Evolutionary conservation across 306 rosid genomes (phyloP), one percentile per base, ranked within the genome.

Genomic region (Fagus sylvatica): DNA sequence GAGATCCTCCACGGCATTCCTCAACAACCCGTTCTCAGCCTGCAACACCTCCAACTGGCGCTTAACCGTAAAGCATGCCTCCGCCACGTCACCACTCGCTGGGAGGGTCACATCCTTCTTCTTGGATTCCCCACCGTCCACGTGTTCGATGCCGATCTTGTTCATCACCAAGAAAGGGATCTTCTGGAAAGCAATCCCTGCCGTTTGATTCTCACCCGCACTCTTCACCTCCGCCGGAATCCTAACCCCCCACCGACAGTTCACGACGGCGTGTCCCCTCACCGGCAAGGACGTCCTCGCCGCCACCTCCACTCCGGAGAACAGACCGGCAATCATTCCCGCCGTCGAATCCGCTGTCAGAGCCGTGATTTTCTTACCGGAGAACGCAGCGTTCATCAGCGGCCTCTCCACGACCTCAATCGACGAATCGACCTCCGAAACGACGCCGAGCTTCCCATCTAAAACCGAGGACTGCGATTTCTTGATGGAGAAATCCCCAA

Each of bases 401-500:
- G 97, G 95, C 12, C 84, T 53, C 19, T 90, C 87, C 3, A 74
- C 86, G 28, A 11, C 66, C 69, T 78, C 91, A 7, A 61, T 36
- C 49, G 81, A 56, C n/a, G 40, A 78, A 49, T 84, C 83, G n/a
- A 86, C 85, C 33, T 39, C 79, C 1, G 81, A 55, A 12, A 33
- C 80, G 15, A 39, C 48, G 69, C 81, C 90, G 0, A 67, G 19
- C 30, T 80, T 80, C 41, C 53, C 75, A 22, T 90, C 89, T 6
- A 90, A 73, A 28, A 84, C 40, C 4, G 98, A 93, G 0, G 97
- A 87, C 61, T 92, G 97, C 4, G 96, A 80, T 72, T 95, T 95
- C 89, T 86, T 95, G 70, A 92, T 73, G 9, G 97, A 87, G 84
- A 92, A 95, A 77, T 95, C 98, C 6, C 98, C 98, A 33, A 91